phyloP scores from a whole-genome alignment of 139 green algal genomes.

The Chlamydomonas sp. region DNA sequence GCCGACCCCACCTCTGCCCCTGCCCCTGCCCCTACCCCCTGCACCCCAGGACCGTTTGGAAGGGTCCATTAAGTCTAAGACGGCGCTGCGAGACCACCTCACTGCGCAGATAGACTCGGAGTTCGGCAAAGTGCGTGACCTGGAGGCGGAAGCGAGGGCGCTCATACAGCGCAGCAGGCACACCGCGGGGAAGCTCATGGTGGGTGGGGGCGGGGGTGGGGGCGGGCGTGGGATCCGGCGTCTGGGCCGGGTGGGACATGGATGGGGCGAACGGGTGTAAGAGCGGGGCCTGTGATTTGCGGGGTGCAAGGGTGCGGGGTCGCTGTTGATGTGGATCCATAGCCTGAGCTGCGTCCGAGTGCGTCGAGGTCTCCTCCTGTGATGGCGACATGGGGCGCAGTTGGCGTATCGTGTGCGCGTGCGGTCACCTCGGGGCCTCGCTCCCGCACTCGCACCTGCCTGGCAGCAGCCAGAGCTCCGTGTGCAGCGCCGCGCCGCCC shows the following conservation, averaged over 20 bases:
- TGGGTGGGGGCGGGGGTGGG: neutral
- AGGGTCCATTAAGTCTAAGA: conserved; percentile 10
- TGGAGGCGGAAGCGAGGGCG: conserved; percentile 47
- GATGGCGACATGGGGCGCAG: neutral
- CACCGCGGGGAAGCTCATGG: conserved; percentile 50
- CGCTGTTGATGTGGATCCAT: neutral
- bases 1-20: neutral
- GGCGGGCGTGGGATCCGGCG: no score
- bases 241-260: no score
- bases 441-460: no score
- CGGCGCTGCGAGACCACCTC: conserved; percentile 41
- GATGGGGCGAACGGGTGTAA: no score
- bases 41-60: conserved; percentile 35
- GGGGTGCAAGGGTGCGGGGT: neutral
- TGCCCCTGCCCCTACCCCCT: neutral
- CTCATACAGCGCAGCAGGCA: conserved; percentile 49
- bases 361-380: neutral
- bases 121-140: conserved; percentile 34
- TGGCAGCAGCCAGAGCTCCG: no score
- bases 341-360: neutral
- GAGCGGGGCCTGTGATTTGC: neutral
- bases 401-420: no score
- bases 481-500: no score
- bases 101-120: conserved; percentile 35
- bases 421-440: no score